A percentile compares a stretch with the other conserved stretches of the same genome.
phyloP scores from a whole-genome alignment of 495 filamentous ascomycete species.

The Lepidopterella palustris region DNA sequence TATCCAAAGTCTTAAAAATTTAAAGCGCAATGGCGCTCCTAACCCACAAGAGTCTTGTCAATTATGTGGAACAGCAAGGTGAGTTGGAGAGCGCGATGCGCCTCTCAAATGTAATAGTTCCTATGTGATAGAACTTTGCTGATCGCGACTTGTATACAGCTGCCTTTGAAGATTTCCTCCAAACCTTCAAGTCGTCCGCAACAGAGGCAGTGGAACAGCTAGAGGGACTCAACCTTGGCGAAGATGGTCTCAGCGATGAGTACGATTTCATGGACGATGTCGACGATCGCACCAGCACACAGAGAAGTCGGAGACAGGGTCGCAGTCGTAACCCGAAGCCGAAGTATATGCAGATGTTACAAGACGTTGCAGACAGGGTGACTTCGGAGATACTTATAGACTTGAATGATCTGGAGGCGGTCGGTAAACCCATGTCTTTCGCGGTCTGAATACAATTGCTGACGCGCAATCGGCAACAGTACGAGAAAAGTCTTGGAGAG shows the following conservation, averaged over 20 bases:
- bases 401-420: slow-evolving; percentile 74
- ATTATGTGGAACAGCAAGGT: slow-evolving; percentile 83
- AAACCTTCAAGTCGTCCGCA: slow-evolving; percentile 76
- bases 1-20: background rate
- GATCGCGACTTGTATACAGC: slow-evolving; percentile 38
- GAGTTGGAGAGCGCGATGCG: slow-evolving; percentile 25
- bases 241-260: slow-evolving; percentile 82
- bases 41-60: slow-evolving; percentile 64
- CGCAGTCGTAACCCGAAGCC: slow-evolving; percentile 51
- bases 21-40: slow-evolving; percentile 66
- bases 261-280: slow-evolving; percentile 93
- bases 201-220: slow-evolving; percentile 71
- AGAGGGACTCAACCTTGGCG: slow-evolving; percentile 78
- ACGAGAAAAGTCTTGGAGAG: slow-evolving; percentile 61
- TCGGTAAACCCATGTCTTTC: slow-evolving; percentile 44
- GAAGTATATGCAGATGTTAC: slow-evolving; percentile 89
- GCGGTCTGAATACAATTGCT: background rate
- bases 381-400: slow-evolving; percentile 73
- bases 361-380: slow-evolving; percentile 76
- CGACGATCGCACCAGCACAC: slow-evolving; percentile 49
- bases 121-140: background rate
- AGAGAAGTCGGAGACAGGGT: slow-evolving; percentile 39
- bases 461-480: slow-evolving; percentile 43
- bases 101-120: background rate
- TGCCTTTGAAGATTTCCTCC: slow-evolving; percentile 82